These are phyloP conservation scores for Daedalea quercina DNA, from an alignment of 768 basidiomycete species.

Conservation along the genomic window DNA sequence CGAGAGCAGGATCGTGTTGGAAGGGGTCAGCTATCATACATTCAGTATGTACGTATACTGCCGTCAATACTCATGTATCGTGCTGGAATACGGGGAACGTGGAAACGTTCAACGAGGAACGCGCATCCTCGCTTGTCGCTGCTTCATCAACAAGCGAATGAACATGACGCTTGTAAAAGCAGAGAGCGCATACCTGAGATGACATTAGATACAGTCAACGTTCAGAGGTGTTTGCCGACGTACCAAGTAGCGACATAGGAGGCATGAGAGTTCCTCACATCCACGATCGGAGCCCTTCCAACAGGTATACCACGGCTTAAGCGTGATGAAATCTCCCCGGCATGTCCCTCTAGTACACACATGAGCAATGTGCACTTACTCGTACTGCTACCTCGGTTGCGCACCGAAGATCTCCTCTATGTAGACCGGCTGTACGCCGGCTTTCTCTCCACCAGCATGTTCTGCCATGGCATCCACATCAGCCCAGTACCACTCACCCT, in stretches of 20 bases:
- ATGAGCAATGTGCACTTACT: not conserved
- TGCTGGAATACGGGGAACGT: no score
- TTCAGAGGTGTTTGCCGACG: slow-evolving; percentile 10
- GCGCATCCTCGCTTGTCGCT: slow-evolving; percentile 39
- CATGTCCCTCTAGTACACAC: slow-evolving; percentile 63
- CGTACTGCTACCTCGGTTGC: slow-evolving; percentile 16
- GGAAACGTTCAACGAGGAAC: slow-evolving; percentile 50
- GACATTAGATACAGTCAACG: not conserved
- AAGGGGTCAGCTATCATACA: no score
- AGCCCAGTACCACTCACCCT: slow-evolving; percentile 88
- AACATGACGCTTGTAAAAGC: slow-evolving; percentile 84
- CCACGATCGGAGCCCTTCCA: slow-evolving; percentile 76
- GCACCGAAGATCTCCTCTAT: slow-evolving; percentile 88
- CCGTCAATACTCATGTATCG: no score
- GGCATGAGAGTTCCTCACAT: slow-evolving; percentile 88
- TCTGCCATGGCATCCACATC: slow-evolving; percentile 79
- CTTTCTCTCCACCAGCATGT: slow-evolving; percentile 63
- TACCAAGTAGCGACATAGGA: slow-evolving; percentile 96
- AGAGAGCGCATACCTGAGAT: slow-evolving; percentile 81
- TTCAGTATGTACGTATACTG: no score
- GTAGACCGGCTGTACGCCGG: slow-evolving; percentile 79
- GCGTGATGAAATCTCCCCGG: slow-evolving; percentile 58
- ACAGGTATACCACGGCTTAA: slow-evolving; percentile 74
- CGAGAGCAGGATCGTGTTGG: no score
- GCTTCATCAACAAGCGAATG: slow-evolving; percentile 53